Evolutionary conservation across 1,139 yeast genomes (phyloP).

Genomic region (Kodamaea sp.): DNA sequence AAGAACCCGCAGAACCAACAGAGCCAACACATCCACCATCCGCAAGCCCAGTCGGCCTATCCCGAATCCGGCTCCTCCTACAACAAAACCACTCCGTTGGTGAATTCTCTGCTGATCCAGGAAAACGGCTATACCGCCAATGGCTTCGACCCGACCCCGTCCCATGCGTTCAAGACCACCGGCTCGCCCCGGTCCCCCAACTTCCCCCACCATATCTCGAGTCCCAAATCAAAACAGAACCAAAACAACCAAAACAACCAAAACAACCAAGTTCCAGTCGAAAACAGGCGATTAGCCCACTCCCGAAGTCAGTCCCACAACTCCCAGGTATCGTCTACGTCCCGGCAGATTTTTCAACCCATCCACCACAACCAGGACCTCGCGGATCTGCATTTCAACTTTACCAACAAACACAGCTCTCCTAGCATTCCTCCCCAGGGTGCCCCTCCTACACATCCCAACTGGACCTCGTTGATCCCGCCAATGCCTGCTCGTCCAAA

Average conservation of each 20-base stretch:
- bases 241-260: no score
- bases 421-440: constrained; percentile 1
- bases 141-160: constrained; percentile 1
- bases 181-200: constrained; percentile 6
- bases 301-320: constrained; percentile 18
- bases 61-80: no score
- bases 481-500: constrained; percentile 25
- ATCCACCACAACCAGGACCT: constrained; percentile 17
- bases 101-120: no score
- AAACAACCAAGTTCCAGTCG: constrained; percentile 1
- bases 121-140: no score
- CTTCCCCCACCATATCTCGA: constrained; percentile 6
- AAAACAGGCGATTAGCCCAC: constrained; percentile 11
- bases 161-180: constrained; percentile 2
- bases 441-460: constrained; percentile 7
- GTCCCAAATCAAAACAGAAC: constrained; percentile 11
- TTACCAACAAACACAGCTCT: constrained; percentile 2
- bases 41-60: no score
- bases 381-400: constrained; percentile 8
- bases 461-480: constrained; percentile 31
- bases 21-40: no score
- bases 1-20: no score
- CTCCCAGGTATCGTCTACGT: constrained; percentile 15
- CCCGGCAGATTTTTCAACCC: constrained; percentile 16
- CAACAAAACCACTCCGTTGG: no score